Evolutionary conservation across 106 monocot species (phyloP).

Genomic region (Acorus calamus): DNA sequence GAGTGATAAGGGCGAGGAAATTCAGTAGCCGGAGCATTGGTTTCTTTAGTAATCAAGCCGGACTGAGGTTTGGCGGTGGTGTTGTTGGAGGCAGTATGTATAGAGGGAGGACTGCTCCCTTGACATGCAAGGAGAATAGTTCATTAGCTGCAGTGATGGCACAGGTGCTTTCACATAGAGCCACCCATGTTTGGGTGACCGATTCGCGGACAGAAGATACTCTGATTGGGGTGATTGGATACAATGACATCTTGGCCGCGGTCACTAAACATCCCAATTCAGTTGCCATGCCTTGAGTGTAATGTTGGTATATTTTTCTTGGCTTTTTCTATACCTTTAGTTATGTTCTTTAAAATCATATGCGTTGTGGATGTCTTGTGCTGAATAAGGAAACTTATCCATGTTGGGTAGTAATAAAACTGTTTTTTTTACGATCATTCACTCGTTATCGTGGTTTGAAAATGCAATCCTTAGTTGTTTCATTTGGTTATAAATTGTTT

Average conservation of each 20-base stretch:
- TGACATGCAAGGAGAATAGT: slow-evolving; percentile 66
- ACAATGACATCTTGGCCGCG: slow-evolving; percentile 61
- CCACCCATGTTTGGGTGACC: slow-evolving; percentile 92
- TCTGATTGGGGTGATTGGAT: slow-evolving; percentile 69
- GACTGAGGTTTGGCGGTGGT: slow-evolving; percentile 6
- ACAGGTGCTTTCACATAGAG: slow-evolving; percentile 86
- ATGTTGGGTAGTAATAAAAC: no score
- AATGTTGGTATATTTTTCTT: no score
- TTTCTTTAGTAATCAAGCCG: slow-evolving; percentile 38
- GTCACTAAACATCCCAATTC: slow-evolving; percentile 42
- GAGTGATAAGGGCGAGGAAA: slow-evolving; percentile 34
- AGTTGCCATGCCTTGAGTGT: no score
- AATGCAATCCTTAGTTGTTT: no score
- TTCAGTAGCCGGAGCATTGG: slow-evolving; percentile 93
- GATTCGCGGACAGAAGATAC: slow-evolving; percentile 39
- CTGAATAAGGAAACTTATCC: no score
- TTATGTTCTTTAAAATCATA: no score
- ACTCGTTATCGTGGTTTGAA: no score
- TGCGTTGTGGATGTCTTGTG: no score
- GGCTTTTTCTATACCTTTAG: no score
- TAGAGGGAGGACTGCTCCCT: slow-evolving; percentile 62
- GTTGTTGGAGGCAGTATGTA: slow-evolving; percentile 49
- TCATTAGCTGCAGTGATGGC: slow-evolving; percentile 95
- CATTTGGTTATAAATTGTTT: no score
- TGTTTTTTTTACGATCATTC: no score